Percentiles rank a stretch among this genome's conserved stretches.
Conservation (phyloP, 2,329 filamentous ascomycete species). For the Epichloe gansuensis region DNA sequence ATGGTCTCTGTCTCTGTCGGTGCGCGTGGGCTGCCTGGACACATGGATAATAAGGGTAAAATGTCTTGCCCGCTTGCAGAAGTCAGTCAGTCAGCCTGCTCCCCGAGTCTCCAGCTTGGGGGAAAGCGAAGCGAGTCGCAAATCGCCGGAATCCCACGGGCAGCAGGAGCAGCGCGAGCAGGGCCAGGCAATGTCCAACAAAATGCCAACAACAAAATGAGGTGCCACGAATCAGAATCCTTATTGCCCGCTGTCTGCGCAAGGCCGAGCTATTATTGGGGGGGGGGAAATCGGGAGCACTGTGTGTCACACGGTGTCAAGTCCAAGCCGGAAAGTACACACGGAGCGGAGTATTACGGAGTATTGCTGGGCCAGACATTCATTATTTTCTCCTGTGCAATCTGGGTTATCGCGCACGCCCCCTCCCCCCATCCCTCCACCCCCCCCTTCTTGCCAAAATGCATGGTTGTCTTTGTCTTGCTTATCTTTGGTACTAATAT, state of each 20-base stretch:
- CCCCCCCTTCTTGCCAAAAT: too few species aligned
- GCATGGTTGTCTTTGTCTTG: too few species aligned
- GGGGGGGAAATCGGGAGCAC: conserved; percentile 2
- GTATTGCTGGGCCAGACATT: too few species aligned
- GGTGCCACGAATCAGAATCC: conserved; percentile 1
- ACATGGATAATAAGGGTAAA: too few species aligned
- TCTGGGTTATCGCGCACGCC: neutral
- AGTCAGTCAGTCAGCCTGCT: neutral
- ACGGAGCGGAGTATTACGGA: neutral
- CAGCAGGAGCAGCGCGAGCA: too few species aligned
- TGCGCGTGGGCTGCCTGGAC: too few species aligned
- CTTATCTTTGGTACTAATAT: too few species aligned
- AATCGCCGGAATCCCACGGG: neutral
- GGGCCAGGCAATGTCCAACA: neutral
- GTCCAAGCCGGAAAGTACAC: conserved; percentile 2
- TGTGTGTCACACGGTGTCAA: conserved; percentile 7
- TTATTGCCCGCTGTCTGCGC: too few species aligned
- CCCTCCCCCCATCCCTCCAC: neutral
- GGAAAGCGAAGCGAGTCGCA: neutral
- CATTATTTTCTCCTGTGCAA: neutral
- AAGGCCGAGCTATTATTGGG: neutral
- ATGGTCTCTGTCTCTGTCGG: neutral
- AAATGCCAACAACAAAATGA: neutral
- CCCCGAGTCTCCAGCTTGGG: too few species aligned
- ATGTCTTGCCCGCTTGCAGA: neutral